Evolutionary conservation across 2,329 filamentous ascomycete genomes (phyloP).

Genomic region (Dactylellina drechsleri): DNA sequence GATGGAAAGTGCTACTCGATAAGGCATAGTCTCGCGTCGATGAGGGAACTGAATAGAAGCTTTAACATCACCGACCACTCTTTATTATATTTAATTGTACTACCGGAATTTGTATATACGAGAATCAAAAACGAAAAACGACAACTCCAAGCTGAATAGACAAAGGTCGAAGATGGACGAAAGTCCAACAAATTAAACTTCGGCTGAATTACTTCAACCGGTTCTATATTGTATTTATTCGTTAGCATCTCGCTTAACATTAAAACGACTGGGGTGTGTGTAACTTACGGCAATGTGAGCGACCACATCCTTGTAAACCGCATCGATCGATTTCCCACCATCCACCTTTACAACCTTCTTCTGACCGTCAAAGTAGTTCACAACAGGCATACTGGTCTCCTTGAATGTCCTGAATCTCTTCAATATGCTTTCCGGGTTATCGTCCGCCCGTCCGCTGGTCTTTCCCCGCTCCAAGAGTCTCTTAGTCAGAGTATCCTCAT

Average conservation of each 20-base stretch:
- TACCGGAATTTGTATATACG: slow-evolving; percentile 41
- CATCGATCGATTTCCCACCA: slow-evolving; percentile 60
- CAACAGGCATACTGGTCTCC: slow-evolving; percentile 97
- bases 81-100: slow-evolving; percentile 41
- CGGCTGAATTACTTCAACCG: slow-evolving; percentile 32
- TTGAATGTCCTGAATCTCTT: slow-evolving; percentile 95
- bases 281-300: slow-evolving; percentile 42
- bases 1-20: no score
- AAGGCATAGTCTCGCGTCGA: no score
- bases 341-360: slow-evolving; percentile 82
- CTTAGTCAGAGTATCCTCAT: slow-evolving; percentile 86
- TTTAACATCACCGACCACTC: slow-evolving; percentile 2
- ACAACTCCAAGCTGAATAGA: not conserved
- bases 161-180: no score
- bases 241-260: slow-evolving; percentile 17
- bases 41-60: not conserved
- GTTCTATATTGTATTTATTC: slow-evolving; percentile 7
- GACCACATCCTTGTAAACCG: slow-evolving; percentile 44
- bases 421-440: slow-evolving; percentile 93
- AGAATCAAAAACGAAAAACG: slow-evolving; percentile 27
- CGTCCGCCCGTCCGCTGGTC: slow-evolving; percentile 89
- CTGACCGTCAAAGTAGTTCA: slow-evolving; percentile 81
- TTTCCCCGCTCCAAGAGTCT: slow-evolving; percentile 87
- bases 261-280: not conserved
- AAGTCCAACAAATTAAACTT: no score